Evolutionary conservation across 2,329 filamentous ascomycete genomes (phyloP).

Genomic region (Pseudogymnoascus sp.): DNA sequence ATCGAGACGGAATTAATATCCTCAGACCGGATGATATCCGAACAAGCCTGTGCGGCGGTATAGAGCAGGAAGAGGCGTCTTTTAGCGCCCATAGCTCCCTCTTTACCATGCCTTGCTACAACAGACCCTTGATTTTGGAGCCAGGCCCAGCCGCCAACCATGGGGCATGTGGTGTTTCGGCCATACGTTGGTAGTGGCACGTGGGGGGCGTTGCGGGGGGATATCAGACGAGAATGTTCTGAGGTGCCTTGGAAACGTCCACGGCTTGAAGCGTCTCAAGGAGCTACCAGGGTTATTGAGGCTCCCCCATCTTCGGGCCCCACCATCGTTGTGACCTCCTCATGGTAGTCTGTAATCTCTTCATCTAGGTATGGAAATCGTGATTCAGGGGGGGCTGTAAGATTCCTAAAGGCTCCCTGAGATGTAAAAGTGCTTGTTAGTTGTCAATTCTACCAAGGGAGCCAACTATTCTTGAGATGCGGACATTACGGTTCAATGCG

Average conservation of each 20-base stretch:
- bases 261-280: not conserved
- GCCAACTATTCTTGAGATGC: not conserved
- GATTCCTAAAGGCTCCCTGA: too few species aligned
- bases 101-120: not conserved
- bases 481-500: not conserved
- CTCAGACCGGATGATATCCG: not conserved
- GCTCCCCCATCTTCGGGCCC: not conserved
- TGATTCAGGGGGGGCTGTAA: too few species aligned
- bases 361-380: not conserved
- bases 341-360: not conserved
- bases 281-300: not conserved
- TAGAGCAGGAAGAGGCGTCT: not conserved
- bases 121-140: not conserved
- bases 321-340: not conserved
- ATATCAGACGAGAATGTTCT: slow-evolving; percentile 2
- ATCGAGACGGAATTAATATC: not conserved
- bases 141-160: not conserved
- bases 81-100: slow-evolving; percentile 5
- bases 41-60: not conserved
- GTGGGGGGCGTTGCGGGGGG: not conserved
- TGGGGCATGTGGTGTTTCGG: not conserved
- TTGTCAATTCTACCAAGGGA: not conserved
- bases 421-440: not conserved
- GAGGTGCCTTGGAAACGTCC: not conserved
- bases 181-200: not conserved